These are phyloP conservation scores for Drechslerella dactyloides DNA, from an alignment of 2,329 filamentous ascomycete genomes.

Conservation along the genomic window DNA sequence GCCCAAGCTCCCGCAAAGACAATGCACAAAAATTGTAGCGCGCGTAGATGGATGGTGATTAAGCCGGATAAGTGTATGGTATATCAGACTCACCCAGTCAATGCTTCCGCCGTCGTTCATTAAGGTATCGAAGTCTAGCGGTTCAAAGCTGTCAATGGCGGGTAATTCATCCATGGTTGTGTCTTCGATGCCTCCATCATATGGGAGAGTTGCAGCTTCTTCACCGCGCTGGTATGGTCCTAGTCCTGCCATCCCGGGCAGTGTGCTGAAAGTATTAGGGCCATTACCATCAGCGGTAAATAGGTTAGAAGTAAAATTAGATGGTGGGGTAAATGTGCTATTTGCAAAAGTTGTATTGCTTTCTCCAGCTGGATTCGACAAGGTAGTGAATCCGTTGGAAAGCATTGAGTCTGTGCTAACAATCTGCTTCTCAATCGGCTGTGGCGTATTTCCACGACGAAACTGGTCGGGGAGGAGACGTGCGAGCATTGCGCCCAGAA, in stretches of 20 bases:
- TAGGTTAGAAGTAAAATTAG: background rate
- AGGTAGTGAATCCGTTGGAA: no score
- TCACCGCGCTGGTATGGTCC: background rate
- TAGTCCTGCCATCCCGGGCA: background rate
- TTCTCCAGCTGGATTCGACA: no score
- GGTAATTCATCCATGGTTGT: background rate
- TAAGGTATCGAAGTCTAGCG: conserved; percentile 37
- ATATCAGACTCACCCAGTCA: conserved; percentile 28
- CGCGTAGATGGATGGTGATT: no score
- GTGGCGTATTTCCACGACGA: background rate
- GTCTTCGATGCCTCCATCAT: background rate
- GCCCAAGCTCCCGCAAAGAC: background rate
- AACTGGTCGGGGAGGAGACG: background rate
- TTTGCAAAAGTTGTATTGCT: no score
- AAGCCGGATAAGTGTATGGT: no score
- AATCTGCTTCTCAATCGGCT: background rate
- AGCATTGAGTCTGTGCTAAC: no score
- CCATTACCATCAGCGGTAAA: background rate
- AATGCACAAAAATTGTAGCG: background rate
- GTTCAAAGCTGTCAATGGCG: conserved; percentile 28
- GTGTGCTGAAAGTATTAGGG: background rate
- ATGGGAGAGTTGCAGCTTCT: background rate
- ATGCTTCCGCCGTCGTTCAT: conserved; percentile 33
- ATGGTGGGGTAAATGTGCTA: no score
- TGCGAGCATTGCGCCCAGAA: conserved; percentile 60